These are phyloP conservation scores for Urostyla sp. DNA, from an alignment of 73 alveolate genomes.

Conservation along the genomic window DNA sequence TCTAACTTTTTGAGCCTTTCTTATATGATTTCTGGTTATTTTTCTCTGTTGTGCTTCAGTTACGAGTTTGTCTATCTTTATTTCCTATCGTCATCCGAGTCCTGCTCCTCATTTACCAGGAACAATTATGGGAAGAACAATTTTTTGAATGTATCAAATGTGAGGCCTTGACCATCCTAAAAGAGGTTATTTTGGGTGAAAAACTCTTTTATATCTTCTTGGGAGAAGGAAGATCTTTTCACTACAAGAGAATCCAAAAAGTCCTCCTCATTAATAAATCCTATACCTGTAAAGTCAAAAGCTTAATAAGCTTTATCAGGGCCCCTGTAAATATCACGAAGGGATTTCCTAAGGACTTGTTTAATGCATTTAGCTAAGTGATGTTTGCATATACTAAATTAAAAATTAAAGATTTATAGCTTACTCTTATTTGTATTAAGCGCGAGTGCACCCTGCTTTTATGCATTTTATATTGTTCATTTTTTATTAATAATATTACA, in stretches of 20 bases:
- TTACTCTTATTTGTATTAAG: slow-evolving; percentile 17
- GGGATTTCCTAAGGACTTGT: not conserved
- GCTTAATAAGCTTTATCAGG: slow-evolving; percentile 62
- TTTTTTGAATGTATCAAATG: slow-evolving; percentile 52
- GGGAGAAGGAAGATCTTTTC: not conserved
- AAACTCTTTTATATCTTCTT: slow-evolving; percentile 32
- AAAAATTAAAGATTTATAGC: not conserved
- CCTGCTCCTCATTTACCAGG: slow-evolving; percentile 31
- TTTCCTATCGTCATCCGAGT: slow-evolving; percentile 48
- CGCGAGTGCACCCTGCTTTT: slow-evolving; percentile 3
- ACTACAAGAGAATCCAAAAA: slow-evolving; percentile 16
- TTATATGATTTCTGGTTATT: not conserved
- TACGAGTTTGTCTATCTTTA: not conserved
- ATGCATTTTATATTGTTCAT: not conserved
- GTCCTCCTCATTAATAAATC: slow-evolving; percentile 58
- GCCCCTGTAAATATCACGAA: slow-evolving; percentile 49
- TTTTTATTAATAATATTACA: too few relatives aligned
- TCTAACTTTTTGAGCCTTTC: slow-evolving; percentile 58
- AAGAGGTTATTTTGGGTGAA: slow-evolving; percentile 25
- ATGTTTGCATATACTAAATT: slow-evolving; percentile 20
- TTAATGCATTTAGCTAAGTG: slow-evolving; percentile 19
- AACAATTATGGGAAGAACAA: slow-evolving; percentile 57
- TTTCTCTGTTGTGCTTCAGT: not conserved
- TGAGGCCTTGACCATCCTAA: slow-evolving; percentile 1
- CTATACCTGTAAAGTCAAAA: slow-evolving; percentile 56